Evolutionary conservation across 345 rosid species (phyloP), one percentile per base, ranked within the genome.

Genomic region (Trapa bicornis): DNA sequence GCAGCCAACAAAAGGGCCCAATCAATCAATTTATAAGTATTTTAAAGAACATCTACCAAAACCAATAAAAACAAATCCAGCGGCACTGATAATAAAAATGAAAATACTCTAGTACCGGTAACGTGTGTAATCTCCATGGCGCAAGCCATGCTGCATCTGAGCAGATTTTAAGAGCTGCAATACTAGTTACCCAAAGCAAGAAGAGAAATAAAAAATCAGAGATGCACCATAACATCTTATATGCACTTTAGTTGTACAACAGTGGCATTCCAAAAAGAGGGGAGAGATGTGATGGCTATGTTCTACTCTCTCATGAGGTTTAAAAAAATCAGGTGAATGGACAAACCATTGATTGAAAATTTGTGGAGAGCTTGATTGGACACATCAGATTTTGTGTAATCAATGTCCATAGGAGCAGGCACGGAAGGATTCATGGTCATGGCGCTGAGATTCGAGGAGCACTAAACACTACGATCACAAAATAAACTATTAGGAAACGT

Each of bases 121-220:
- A 39, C 96, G 96, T 68, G 92, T 75, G 68, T 94, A 94, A 71
- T 94, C 97, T 60, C 96, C 96, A 47, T 87, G 99, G 65, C 97
- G 93, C 84, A 94, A 72, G 65, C 97, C 99, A 70, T 94, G 99
- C 78, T 94, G 99, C 89, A 92, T 87, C 79, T 94, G 96, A 65
- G 97, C 86, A 65, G 96, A 75, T 72, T 91, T 94, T 73, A 89
- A 79, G 57, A 94, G 86, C 84, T 89, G 96, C 83, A 94, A 74
- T 68, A 91, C 99, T 94, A 47, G 48, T 5, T 33, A 60, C 64
- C 53, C 66, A 38, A 61, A 48, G 70, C 14, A 66, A 29, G 57
- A 6, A 10, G 17, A 70, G 35, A 56, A 50, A 22, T n/a, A 68
- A 61, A 22, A 35, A 37, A 71, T 6, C 33, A 61, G 29, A 22